Percentiles rank a stretch among this genome's conserved stretches.
These are phyloP conservation scores for Glycine tomentella DNA, from an alignment of 306 rosid genomes.

Conservation along the genomic window DNA sequence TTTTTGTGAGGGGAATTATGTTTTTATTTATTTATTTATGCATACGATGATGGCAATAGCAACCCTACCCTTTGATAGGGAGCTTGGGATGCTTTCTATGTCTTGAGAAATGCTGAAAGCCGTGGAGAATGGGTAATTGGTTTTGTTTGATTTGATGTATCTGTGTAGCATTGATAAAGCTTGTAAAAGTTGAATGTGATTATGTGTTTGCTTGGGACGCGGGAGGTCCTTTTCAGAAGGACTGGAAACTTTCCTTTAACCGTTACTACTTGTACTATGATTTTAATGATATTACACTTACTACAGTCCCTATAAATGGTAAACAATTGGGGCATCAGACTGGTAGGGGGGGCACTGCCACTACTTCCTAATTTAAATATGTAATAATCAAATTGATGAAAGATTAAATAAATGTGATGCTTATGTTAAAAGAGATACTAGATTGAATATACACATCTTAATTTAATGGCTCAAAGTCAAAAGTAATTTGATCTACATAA, in stretches of 20 bases:
- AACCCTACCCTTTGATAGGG: conserved; percentile 64
- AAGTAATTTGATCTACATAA: background rate
- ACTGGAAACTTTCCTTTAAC: conserved; percentile 47
- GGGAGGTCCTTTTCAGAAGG: conserved; percentile 57
- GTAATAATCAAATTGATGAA: background rate
- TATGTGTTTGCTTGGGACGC: conserved; percentile 59
- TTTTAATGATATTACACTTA: conserved; percentile 12
- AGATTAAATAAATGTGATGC: background rate
- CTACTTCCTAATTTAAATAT: background rate
- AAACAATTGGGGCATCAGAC: conserved; percentile 7
- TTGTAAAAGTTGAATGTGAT: conserved; percentile 57
- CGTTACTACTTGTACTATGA: conserved; percentile 43
- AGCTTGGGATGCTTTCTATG: conserved; percentile 73
- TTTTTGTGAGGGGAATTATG: conserved; percentile 43
- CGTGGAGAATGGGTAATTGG: conserved; percentile 63
- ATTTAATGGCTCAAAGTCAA: background rate
- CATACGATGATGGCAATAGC: conserved; percentile 51
- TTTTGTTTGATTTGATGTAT: conserved; percentile 72
- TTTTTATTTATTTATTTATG: conserved; percentile 43
- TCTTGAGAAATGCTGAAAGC: conserved; percentile 69
- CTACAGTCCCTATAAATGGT: conserved; percentile 1
- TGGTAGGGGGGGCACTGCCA: background rate
- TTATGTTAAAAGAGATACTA: background rate
- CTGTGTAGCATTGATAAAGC: conserved; percentile 60
- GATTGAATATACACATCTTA: background rate